phyloP scores from a whole-genome alignment of 2,329 filamentous ascomycete species.

The Aureobasidium namibiae region DNA sequence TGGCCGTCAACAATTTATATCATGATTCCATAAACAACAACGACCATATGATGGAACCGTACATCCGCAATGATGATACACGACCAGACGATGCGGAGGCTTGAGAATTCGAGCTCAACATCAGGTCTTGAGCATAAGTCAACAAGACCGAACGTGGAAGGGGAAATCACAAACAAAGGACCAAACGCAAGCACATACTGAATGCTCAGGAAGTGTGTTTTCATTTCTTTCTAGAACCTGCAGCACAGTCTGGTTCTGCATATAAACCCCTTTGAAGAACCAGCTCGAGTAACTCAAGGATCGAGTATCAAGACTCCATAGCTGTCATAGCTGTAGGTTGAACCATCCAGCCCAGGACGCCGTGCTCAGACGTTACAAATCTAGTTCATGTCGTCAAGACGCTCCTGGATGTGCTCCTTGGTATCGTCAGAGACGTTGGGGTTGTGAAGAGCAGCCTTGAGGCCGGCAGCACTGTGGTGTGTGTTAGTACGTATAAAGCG shows the following conservation, averaged over 20 bases:
- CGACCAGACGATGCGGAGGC: too few species aligned
- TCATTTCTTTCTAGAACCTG: background rate
- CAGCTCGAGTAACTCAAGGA: background rate
- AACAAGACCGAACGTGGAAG: too few species aligned
- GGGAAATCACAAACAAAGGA: background rate
- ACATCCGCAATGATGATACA: too few species aligned
- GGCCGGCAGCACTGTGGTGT: conserved; percentile 16
- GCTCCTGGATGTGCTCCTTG: conserved; percentile 47
- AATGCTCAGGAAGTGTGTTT: background rate
- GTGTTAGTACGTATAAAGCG: background rate
- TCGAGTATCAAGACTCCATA: too few species aligned
- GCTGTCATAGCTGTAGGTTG: background rate
- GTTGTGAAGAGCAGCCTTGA: conserved; percentile 43
- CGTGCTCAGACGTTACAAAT: background rate
- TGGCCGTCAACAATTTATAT: background rate
- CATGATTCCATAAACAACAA: too few species aligned
- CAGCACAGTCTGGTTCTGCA: background rate
- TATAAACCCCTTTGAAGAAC: background rate
- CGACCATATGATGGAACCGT: background rate
- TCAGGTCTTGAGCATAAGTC: too few species aligned
- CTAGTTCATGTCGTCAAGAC: conserved; percentile 34
- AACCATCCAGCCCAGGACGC: background rate
- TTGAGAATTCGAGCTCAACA: too few species aligned
- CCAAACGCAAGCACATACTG: background rate
- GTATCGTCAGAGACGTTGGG: conserved; percentile 48